Base-by-base conservation (phyloP, 768 basidiomycete species). In the Tricholoma sp. region DNA sequence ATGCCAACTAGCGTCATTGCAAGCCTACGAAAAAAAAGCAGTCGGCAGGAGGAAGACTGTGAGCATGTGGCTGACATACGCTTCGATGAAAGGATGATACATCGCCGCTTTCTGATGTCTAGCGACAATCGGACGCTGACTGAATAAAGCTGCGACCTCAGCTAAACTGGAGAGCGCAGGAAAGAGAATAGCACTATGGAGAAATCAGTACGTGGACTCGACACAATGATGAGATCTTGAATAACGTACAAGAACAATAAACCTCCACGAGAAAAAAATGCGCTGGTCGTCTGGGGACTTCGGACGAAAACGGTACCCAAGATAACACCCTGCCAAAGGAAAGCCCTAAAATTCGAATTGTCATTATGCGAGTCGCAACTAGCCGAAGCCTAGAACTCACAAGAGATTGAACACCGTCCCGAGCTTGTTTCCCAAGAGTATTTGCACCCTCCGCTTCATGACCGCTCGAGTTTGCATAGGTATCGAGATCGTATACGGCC, bases 121-220 rank as follows among this genome's bases (percentile, higher is more conserved):
- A 44, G 74, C 67, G 9, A 88, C 74, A 39, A 88, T 85, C 0
- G 82, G 80, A 4, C 85, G 80, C 62, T 85, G 84, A 4, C 68
- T 60, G 61, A 80, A 88, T n/a, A 87, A 68, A 0, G 85, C 71
- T 36, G 83, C 80, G 41, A 87, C 84, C 65, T 87, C 85, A 8
- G 87, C 75, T 81, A 87, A 81, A 12, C 80, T 73, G 2, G 78
- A 74, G 20, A 89, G 66, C 0, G 81, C 83, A 3, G 80, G 71
- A 58, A 87, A 83, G 12, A 88, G 75, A 4, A 86, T 67, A 1
- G 85, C 68, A 53, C 85, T 86, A 49, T 7, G 29, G 7, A 6
- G 8, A 9, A 7, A 12, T 15, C 15, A 13, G 10, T 17, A 10
- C 6, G 29, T 49, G 29, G 8, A 32, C 31, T 17, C 29, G 1